These are phyloP conservation scores for Dendryphion nanum DNA, from an alignment of 2,329 filamentous ascomycete species.

Conservation along the genomic window DNA sequence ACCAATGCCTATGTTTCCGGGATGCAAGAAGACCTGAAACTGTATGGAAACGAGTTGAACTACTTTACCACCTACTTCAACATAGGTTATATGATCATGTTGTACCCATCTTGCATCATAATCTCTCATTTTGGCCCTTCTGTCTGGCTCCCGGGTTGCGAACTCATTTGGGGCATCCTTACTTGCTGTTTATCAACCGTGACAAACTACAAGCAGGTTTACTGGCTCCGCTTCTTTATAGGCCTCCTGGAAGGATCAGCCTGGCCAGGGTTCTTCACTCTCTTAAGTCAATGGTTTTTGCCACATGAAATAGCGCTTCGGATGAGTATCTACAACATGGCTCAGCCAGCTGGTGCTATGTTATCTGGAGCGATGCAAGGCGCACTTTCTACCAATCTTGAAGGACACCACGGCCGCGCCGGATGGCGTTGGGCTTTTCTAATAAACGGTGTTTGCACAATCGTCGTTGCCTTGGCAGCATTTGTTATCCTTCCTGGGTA, in stretches of 20 bases:
- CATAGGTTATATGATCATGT: conserved; percentile 9
- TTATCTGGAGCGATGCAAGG: conserved; percentile 8
- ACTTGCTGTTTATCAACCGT: conserved; percentile 24
- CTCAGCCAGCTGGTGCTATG: conserved; percentile 7
- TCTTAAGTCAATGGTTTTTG: conserved; percentile 4
- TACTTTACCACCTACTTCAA: conserved; percentile 15
- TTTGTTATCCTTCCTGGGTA: conserved; percentile 3
- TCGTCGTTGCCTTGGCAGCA: conserved; percentile 3
- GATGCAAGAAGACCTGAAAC: conserved; percentile 20
- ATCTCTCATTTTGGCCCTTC: conserved; percentile 8
- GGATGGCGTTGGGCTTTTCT: conserved; percentile 54
- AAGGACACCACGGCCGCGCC: conserved; percentile 33
- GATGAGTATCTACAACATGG: conserved; percentile 8
- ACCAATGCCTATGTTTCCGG: conserved; percentile 19
- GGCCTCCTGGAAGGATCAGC: conserved; percentile 9
- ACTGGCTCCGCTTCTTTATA: conserved; percentile 25
- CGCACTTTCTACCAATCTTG: conserved; percentile 21
- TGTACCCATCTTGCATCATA: conserved; percentile 7
- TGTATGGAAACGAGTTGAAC: conserved; percentile 18
- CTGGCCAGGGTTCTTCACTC: conserved; percentile 6
- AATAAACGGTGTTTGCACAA: conserved; percentile 39
- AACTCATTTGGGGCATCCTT: conserved; percentile 26
- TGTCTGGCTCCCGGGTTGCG: conserved; percentile 18
- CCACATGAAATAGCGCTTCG: conserved; percentile 6
- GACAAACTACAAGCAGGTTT: conserved; percentile 20